Evolutionary conservation across 1,284 basidiomycete species (phyloP).

Genomic region (Leccinum cinnamomeum): DNA sequence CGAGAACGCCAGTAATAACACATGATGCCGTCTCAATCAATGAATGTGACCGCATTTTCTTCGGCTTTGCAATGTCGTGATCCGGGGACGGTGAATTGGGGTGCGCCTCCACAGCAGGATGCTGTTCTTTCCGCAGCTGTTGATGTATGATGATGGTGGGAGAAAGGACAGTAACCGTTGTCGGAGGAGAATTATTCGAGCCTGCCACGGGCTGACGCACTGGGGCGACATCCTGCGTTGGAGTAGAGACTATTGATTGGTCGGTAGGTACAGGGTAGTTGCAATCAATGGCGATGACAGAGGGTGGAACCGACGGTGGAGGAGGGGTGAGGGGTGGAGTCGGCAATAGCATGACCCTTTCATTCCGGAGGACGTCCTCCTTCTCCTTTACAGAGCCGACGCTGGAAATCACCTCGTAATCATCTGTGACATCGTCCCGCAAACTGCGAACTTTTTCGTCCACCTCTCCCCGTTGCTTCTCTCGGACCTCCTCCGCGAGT

Average conservation of each 20-base stretch:
- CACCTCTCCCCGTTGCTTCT: slow-evolving; percentile 44
- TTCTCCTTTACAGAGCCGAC: slow-evolving; percentile 24
- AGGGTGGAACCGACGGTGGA: slow-evolving; percentile 17
- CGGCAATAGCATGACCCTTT: slow-evolving; percentile 18
- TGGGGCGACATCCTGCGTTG: slow-evolving; percentile 5
- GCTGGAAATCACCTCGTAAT: slow-evolving; percentile 32
- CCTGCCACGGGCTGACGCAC: slow-evolving; percentile 5
- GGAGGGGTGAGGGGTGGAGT: slow-evolving; percentile 30
- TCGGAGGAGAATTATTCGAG: slow-evolving; percentile 5
- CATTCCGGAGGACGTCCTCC: slow-evolving; percentile 11
- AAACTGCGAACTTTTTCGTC: slow-evolving; percentile 45
- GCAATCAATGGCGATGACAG: slow-evolving; percentile 21
- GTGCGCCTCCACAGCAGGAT: slow-evolving; percentile 10
- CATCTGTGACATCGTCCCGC: slow-evolving; percentile 48
- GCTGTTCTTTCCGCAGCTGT: slow-evolving; percentile 20
- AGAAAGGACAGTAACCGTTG: slow-evolving; percentile 21
- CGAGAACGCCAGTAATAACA: slow-evolving; percentile 52
- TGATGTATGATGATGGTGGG: slow-evolving; percentile 33
- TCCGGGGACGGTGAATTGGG: slow-evolving; percentile 10
- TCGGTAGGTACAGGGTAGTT: slow-evolving; percentile 6
- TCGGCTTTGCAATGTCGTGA: slow-evolving; percentile 14
- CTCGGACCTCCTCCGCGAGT: slow-evolving; percentile 62
- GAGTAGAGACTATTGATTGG: slow-evolving; percentile 1
- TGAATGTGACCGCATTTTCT: slow-evolving; percentile 29
- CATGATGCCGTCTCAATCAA: slow-evolving; percentile 49